Evolutionary conservation across 345 rosid genomes (phyloP).

Genomic region (Rhodamnia rubescens): DNA sequence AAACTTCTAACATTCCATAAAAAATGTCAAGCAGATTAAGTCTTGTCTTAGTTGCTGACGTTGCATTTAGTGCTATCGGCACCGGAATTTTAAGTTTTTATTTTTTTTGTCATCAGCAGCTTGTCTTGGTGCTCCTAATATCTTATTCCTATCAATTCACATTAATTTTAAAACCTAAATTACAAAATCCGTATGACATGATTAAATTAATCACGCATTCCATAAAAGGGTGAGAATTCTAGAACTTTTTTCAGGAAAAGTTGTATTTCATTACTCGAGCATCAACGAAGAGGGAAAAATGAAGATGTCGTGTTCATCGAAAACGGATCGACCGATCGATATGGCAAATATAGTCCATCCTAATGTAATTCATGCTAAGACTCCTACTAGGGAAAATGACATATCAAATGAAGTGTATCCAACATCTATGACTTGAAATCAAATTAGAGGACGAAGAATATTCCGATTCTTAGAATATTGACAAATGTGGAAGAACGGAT

Average conservation of each 20-base stretch:
- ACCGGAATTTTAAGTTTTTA: background rate
- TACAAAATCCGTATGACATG: accelerated
- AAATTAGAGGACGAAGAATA: background rate
- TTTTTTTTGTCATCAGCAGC: background rate
- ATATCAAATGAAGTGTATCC: background rate
- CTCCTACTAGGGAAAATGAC: background rate
- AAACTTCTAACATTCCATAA: background rate
- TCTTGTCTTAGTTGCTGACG: background rate
- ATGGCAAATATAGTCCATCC: background rate
- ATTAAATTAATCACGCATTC: background rate
- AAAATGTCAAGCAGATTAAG: background rate
- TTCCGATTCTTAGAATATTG: background rate
- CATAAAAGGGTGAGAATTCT: background rate
- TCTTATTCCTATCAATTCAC: background rate
- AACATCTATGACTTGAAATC: background rate
- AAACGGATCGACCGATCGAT: background rate
- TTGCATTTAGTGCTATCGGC: background rate
- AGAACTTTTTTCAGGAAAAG: background rate
- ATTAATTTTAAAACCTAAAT: background rate
- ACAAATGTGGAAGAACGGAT: accelerated
- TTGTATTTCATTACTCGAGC: background rate
- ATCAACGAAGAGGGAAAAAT: background rate
- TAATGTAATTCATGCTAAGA: background rate
- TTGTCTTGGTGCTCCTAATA: background rate
- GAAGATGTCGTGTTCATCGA: background rate